phyloP scores from a whole-genome alignment of 116 monocot species.

The Iris pallida region DNA sequence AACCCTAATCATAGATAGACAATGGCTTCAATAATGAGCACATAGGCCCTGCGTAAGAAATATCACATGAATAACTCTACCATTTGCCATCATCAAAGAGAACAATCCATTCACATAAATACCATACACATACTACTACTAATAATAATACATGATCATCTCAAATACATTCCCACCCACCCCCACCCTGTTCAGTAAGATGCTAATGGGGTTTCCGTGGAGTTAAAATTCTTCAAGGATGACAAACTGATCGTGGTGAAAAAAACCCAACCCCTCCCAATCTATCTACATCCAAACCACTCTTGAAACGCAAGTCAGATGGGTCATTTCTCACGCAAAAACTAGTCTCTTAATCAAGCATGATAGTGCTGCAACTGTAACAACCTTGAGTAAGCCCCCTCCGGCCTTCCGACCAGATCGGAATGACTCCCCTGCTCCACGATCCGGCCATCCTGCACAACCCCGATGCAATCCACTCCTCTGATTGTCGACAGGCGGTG shows the following conservation, averaged over 20 bases:
- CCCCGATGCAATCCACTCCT: conserved; percentile 60
- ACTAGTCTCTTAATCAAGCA: conserved; percentile 16
- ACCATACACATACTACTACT: too few species aligned
- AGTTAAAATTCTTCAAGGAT: neutral
- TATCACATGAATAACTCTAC: too few species aligned
- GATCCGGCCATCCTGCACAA: conserved; percentile 76
- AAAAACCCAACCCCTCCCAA: neutral
- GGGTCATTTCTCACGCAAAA: conserved; percentile 15
- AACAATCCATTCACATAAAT: too few species aligned
- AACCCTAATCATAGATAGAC: too few species aligned
- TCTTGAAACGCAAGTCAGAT: conserved; percentile 4
- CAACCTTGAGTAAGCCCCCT: conserved; percentile 72
- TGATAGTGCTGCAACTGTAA: conserved; percentile 63
- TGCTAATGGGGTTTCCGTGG: too few species aligned
- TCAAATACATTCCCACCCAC: too few species aligned
- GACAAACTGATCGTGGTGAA: neutral
- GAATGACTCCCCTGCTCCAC: conserved; percentile 83
- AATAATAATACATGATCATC: too few species aligned
- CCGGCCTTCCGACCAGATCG: conserved; percentile 56
- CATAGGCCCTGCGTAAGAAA: too few species aligned
- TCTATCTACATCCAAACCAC: conserved; percentile 12
- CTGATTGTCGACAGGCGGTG: conserved; percentile 80
- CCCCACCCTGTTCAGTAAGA: too few species aligned
- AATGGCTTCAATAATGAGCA: too few species aligned
- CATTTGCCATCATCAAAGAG: too few species aligned